phyloP scores from a whole-genome alignment of 75 land plant species.

The Cryptomeria japonica region DNA sequence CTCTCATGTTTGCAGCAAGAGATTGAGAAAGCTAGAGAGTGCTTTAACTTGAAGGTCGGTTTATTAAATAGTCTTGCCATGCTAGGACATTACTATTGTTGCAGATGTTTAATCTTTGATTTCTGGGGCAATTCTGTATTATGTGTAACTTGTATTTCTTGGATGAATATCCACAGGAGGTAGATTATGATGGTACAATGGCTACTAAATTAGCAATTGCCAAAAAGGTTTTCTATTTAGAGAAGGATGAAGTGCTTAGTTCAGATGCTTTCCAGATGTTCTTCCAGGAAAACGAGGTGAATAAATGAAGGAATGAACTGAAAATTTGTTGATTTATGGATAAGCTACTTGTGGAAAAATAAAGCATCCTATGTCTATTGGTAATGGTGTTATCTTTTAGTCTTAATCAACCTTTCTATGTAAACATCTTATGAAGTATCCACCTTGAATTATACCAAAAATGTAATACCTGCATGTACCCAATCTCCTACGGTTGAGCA shows the following conservation, averaged over 20 bases:
- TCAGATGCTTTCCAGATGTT: constrained; percentile 65
- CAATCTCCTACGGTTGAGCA: neutral
- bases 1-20: constrained; percentile 56
- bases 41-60: constrained; percentile 67
- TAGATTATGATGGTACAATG: constrained; percentile 97
- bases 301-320: neutral
- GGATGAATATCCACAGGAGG: constrained; percentile 50
- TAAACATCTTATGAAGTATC: constrained; percentile 8
- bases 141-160: constrained; percentile 6
- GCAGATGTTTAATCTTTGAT: neutral
- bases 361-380: neutral
- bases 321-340: neutral
- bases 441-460: neutral
- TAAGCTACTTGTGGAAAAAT: neutral
- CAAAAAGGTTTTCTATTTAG: constrained; percentile 70
- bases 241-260: constrained; percentile 63
- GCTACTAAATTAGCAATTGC: constrained; percentile 83
- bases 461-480: neutral
- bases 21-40: constrained; percentile 54
- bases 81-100: neutral
- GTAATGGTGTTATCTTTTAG: neutral
- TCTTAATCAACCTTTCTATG: neutral
- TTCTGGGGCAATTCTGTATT: neutral
- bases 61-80: neutral
- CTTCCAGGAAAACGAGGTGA: constrained; percentile 86